Evolutionary conservation across 177 flowering plant genomes (phyloP).

Genomic region (Vitis hybrid): DNA sequence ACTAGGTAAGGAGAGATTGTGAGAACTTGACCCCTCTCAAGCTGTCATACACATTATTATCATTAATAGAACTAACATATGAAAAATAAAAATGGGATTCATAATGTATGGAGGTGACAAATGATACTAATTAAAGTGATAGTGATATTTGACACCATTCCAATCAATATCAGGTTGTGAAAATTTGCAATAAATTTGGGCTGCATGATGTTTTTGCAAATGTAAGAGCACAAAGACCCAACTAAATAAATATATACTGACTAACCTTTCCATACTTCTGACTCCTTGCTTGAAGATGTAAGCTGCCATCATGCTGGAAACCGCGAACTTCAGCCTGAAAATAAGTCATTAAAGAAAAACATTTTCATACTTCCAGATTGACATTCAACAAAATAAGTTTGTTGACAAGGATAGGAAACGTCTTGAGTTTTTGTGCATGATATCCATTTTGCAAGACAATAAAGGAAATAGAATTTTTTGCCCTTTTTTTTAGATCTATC

Average conservation of each 20-base stretch:
- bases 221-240: neutral
- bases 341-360: neutral
- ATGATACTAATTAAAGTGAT: too few species aligned
- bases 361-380: neutral
- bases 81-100: too few species aligned
- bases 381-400: too few species aligned
- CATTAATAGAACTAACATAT: neutral
- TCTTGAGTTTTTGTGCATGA: too few species aligned
- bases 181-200: too few species aligned
- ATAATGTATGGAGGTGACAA: too few species aligned
- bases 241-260: neutral
- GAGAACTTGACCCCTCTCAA: constrained; percentile 84
- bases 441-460: too few species aligned
- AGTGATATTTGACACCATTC: too few species aligned
- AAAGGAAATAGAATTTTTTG: too few species aligned
- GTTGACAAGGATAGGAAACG: too few species aligned
- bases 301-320: constrained; percentile 83
- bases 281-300: constrained; percentile 98
- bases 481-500: too few species aligned
- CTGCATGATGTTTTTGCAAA: neutral
- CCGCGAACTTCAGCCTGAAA: constrained; percentile 89
- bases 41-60: constrained; percentile 42
- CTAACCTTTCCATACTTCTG: constrained; percentile 97
- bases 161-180: too few species aligned
- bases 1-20: constrained; percentile 77